A percentile compares a stretch with the other conserved stretches of the same genome.
These are phyloP conservation scores for Penicillium griseofulvum DNA, from an alignment of 2,329 filamentous ascomycete species.

Conservation along the genomic window DNA sequence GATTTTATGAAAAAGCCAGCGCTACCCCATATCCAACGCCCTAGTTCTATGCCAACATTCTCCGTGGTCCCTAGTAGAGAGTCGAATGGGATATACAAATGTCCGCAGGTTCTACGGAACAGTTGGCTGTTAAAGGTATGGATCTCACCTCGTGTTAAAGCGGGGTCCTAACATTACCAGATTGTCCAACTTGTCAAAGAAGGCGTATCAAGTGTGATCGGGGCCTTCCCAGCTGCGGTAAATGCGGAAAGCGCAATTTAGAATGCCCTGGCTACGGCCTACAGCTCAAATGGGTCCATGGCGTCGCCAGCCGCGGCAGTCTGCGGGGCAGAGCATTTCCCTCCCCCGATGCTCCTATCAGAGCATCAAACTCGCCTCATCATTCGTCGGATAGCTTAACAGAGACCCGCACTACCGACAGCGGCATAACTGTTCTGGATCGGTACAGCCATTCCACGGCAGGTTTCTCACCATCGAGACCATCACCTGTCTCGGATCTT, in stretches of 20 bases:
- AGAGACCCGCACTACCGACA: neutral
- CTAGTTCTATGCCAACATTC: neutral
- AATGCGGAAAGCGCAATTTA: conserved; percentile 26
- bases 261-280: conserved; percentile 27
- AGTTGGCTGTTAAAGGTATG: conserved; percentile 2
- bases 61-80: neutral
- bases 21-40: neutral
- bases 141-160: neutral
- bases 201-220: conserved; percentile 29
- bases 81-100: conserved; percentile 8
- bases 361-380: neutral
- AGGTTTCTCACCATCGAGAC: neutral
- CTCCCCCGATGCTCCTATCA: neutral
- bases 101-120: conserved; percentile 9
- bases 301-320: conserved; percentile 26
- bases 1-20: neutral
- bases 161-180: conserved; percentile 5
- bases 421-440: neutral
- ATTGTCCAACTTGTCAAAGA: conserved; percentile 23
- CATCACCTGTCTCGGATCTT: neutral
- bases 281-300: conserved; percentile 26
- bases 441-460: neutral
- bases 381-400: neutral
- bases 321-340: conserved; percentile 22
- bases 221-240: conserved; percentile 22